Base-by-base conservation (phyloP, 1,284 basidiomycete genomes). In the Ganoderma sinense region DNA sequence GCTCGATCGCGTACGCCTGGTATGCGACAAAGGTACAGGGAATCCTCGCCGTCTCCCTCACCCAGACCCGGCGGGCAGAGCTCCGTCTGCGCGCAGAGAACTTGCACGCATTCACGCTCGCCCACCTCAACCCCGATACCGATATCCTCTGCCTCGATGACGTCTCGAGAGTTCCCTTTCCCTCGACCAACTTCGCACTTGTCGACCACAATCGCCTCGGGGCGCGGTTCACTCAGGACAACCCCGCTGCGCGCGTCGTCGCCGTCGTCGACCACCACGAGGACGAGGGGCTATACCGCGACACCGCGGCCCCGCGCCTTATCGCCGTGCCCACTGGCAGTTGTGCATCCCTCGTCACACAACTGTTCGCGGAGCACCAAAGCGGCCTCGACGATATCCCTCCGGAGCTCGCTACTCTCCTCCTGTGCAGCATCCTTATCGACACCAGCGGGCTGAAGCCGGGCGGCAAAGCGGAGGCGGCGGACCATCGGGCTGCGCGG, bases 201-300 rank as follows among this genome's bases (percentile, higher is more conserved):
- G 94, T 98, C 29, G 97, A 99, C 80, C 97, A 98, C 80, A 98
- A 98, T 77, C 84, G 84, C 13, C 85, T 97, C 18, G 83, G 85
- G n/a, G 77, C 87, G 0, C 76, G 78, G 4, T 93, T 92, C 77
- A 76, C 82, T 1, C 66, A 74, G 10, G 78, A 81, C 36, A 81
- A 85, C 55, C 79, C 85, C 7, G 78, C 80, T 31, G 80, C 83
- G 1, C 80, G 81, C 11, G 95, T 99, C 5, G 84, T 89, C 1
- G 91, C 93, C 2, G 85, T 99, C 64, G 83, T 99, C n/a, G 97
- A 99, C 80, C 97, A 99, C 79, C 97, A 99, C 80, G 91, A 88
- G 55, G 97, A 99, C 81, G 97, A 97, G 74, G 86, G 87, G 0
- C 82, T 86, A 2, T 89, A 97, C 78, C 78, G 78, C 6, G 86